Evolutionary conservation across 495 filamentous ascomycete species (phyloP), one percentile per base, ranked within the genome.

Genomic region (Choiromyces venosus): DNA sequence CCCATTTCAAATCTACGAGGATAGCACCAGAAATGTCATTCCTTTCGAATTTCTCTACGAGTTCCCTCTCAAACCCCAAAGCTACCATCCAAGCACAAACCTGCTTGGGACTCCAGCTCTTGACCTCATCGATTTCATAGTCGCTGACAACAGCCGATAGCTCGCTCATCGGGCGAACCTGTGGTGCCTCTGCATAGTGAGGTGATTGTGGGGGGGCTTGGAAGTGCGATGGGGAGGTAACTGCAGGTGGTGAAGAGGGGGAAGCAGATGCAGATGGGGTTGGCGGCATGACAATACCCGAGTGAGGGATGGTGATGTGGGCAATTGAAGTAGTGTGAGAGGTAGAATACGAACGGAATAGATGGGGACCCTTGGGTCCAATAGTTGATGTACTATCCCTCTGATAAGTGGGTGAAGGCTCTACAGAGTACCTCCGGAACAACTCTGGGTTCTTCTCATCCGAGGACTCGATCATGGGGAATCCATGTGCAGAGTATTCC

Each of bases 1-100:
- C 92, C 76, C 92, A 88, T 79, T 96, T 91, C n/a, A 99, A 84
- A 21, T 91, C 90, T 36, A 94, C 88, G 1, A 99, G 85, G 67
- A 97, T 89, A 4, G 88, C 83, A 0, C 95, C 95, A 35, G 90
- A 90, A 81, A 99, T 97, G 80, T 99, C 95, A 82, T 99, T 94
- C 75, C 87, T 85, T 71, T 91, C 86, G 76, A 99, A 97, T 78
- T 89, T 91, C 69, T 96, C 88, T n/a, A 94, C 87, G 52, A 93
- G 84, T 0, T 85, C 83, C 16, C 87, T 83, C 70, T 97, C 93
- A 76, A 92, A 88, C 8, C 91, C 90, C 1, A 86, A 83, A 66
- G 87, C 88, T 36, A 87, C 85, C 91, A 97, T 91, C 91, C 92
- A 96, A 37, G 84, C 82, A 9, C 88, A 92, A 56, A 97, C 95